A percentile compares a stretch with the other conserved stretches of the same genome.
phyloP scores from a whole-genome alignment of 2,329 filamentous ascomycete species.

The Tetracladium maxilliforme region DNA sequence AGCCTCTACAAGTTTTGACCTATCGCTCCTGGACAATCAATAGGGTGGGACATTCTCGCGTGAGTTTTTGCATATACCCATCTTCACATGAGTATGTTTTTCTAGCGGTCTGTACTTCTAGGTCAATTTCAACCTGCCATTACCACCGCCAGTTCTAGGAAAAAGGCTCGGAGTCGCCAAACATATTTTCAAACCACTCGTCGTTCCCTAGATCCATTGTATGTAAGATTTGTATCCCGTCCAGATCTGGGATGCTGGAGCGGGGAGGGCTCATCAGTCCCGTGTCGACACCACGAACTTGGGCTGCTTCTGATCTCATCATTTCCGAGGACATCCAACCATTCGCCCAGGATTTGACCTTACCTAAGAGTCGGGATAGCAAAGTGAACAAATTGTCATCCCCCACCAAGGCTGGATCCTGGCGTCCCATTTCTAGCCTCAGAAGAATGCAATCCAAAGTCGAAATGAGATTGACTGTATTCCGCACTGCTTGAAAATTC shows the following conservation, averaged over 20 bases:
- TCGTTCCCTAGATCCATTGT: conserved; percentile 14
- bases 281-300: conserved; percentile 1
- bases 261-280: neutral
- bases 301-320: conserved; percentile 6
- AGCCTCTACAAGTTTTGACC: too few relatives aligned
- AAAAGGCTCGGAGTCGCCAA: conserved; percentile 3
- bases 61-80: too few relatives aligned
- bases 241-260: conserved; percentile 10
- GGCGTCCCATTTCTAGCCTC: conserved; percentile 11
- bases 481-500: conserved; percentile 18
- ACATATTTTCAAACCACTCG: conserved; percentile 7
- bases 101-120: too few relatives aligned
- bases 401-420: conserved; percentile 13
- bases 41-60: too few relatives aligned
- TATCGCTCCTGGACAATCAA: too few relatives aligned
- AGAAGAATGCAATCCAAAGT: conserved; percentile 15
- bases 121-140: too few relatives aligned
- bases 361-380: conserved; percentile 11
- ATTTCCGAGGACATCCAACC: conserved; percentile 9
- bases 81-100: too few relatives aligned
- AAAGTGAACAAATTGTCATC: conserved; percentile 12
- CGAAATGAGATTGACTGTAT: conserved; percentile 14
- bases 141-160: too few relatives aligned
- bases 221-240: conserved; percentile 14
- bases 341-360: conserved; percentile 3